These are phyloP conservation scores for Oryza coarctata DNA, from an alignment of 176 grass and related monocot species.

Conservation along the genomic window DNA sequence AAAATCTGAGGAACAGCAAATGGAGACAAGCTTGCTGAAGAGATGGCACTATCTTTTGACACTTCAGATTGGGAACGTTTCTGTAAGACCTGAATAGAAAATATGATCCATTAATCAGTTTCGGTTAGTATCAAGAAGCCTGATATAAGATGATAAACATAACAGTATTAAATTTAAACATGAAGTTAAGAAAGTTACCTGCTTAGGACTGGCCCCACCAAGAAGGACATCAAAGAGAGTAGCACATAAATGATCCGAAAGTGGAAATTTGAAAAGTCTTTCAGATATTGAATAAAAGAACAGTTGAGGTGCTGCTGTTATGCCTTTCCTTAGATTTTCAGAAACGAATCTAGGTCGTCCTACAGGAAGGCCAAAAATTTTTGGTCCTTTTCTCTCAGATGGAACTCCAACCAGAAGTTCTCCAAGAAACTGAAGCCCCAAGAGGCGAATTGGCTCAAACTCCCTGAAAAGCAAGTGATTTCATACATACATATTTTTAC, in stretches of 20 bases:
- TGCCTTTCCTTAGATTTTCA: conserved; percentile 67
- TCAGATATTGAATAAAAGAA: conserved; percentile 85
- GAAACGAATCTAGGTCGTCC: conserved; percentile 68
- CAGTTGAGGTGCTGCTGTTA: conserved; percentile 41
- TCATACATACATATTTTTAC: conserved; percentile 26
- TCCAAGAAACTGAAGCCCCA: conserved; percentile 93
- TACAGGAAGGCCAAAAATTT: conserved; percentile 74
- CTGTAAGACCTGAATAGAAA: conserved; percentile 77
- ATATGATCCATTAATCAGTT: conserved; percentile 24
- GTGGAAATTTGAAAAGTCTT: conserved; percentile 79
- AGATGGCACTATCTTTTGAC: conserved; percentile 55
- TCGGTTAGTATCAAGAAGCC: neutral
- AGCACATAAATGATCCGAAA: conserved; percentile 89
- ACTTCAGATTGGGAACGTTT: conserved; percentile 60
- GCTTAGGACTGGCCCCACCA: conserved; percentile 98
- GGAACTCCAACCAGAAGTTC: conserved; percentile 84
- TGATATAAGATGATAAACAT: conserved; percentile 16
- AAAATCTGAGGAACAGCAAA: conserved; percentile 95
- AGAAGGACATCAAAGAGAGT: conserved; percentile 96
- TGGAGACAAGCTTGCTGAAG: conserved; percentile 56
- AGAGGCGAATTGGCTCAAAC: conserved; percentile 77
- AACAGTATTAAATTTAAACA: neutral
- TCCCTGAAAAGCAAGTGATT: conserved; percentile 57
- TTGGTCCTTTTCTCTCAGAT: conserved; percentile 80
- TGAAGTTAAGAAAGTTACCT: conserved; percentile 53